Conservation (phyloP, 208 protist genomes). For the Leishmania tropica region DNA sequence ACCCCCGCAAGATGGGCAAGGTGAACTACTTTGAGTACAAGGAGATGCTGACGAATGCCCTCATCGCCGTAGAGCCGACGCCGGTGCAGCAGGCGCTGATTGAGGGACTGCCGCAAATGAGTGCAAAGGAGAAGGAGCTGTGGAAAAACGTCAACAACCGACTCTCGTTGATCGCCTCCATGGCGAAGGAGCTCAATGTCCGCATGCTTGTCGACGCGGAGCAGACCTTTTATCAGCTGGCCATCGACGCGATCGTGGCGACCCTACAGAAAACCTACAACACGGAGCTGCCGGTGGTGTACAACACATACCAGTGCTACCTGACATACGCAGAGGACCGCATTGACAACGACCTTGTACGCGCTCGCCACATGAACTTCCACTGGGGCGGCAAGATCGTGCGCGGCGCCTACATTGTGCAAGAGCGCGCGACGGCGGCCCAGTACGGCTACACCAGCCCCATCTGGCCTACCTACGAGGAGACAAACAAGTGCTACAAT, state of each 20-base stretch:
- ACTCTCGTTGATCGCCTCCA: constrained; percentile 72
- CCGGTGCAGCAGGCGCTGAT: constrained; percentile 61
- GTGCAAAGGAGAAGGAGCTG: constrained; percentile 71
- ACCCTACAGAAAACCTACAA: constrained; percentile 93
- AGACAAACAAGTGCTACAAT: constrained; percentile 94
- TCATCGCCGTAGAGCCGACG: constrained; percentile 62
- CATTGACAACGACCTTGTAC: constrained; percentile 88
- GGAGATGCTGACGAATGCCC: constrained; percentile 76
- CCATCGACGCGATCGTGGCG: constrained; percentile 93
- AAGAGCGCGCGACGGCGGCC: constrained; percentile 78
- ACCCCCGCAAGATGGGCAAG: constrained; percentile 68
- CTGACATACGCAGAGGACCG: constrained; percentile 91
- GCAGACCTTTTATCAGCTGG: constrained; percentile 97
- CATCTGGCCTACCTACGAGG: constrained; percentile 91
- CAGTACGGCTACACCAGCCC: constrained; percentile 87
- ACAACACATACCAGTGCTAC: constrained; percentile 98
- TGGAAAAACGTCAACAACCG: constrained; percentile 71
- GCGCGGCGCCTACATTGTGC: constrained; percentile 96
- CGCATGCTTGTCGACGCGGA: constrained; percentile 96
- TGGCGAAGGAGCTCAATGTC: constrained; percentile 70
- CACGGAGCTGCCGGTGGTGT: constrained; percentile 87
- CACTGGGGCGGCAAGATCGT: constrained; percentile 96
- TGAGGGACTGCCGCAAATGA: constrained; percentile 71
- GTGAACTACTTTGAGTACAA: constrained; percentile 92
- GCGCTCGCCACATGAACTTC: constrained; percentile 75